Evolutionary conservation across 2,329 filamentous ascomycete species (phyloP).

Genomic region (Helotiales sp.): DNA sequence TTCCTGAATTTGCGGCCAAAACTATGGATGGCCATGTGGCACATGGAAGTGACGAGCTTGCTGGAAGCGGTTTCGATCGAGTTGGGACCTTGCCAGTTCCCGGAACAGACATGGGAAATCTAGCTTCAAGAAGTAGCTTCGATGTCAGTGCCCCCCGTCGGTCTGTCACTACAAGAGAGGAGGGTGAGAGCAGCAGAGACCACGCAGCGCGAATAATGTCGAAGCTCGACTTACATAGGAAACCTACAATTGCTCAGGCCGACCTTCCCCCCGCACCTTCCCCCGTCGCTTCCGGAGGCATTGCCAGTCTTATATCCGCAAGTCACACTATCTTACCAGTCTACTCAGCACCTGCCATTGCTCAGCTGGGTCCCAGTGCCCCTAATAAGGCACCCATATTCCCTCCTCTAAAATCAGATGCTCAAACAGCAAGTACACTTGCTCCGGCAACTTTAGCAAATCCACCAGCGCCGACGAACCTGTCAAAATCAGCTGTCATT

Average conservation of each 20-base stretch:
- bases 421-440: conserved; percentile 62
- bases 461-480: conserved; percentile 80
- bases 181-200: conserved; percentile 77
- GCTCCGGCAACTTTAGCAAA: conserved; percentile 84
- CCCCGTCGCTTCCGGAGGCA: conserved; percentile 62
- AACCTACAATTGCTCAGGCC: conserved; percentile 60
- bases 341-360: conserved; percentile 49
- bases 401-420: conserved; percentile 49
- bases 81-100: conserved; percentile 69
- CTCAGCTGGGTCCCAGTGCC: conserved; percentile 32
- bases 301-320: conserved; percentile 83
- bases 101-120: conserved; percentile 55
- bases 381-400: conserved; percentile 45
- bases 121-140: conserved; percentile 68
- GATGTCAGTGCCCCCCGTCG: conserved; percentile 61
- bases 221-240: conserved; percentile 87
- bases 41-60: conserved; percentile 53
- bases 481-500: conserved; percentile 84
- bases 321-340: conserved; percentile 80
- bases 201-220: conserved; percentile 90
- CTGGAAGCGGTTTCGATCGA: conserved; percentile 56
- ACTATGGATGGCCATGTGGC: conserved; percentile 66
- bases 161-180: conserved; percentile 65
- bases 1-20: conserved; percentile 89
- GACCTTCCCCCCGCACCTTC: conserved; percentile 46